Conservation (phyloP, 345 rosid species). For the Carallia pectinifolia region DNA sequence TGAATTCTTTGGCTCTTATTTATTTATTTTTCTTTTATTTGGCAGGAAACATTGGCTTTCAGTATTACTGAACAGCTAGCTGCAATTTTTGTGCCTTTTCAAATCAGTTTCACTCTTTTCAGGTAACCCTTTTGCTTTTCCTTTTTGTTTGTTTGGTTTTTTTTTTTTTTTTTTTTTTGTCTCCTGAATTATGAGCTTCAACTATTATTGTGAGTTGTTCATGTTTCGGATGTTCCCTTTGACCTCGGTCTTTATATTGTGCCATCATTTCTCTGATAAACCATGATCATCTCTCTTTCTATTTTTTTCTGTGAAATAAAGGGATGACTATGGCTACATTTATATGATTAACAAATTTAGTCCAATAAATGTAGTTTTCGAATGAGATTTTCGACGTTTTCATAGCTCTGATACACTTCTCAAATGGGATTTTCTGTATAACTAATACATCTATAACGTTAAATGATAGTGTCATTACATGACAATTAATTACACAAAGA, state of each 20-base stretch:
- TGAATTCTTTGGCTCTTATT: neutral
- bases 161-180: neutral
- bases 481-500: no score
- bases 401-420: neutral
- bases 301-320: neutral
- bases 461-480: neutral
- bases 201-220: constrained; percentile 23
- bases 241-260: neutral
- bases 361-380: neutral
- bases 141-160: neutral
- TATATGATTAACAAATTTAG: neutral
- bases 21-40: neutral
- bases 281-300: no score
- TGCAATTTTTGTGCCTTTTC: constrained; percentile 15
- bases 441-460: neutral
- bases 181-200: constrained; percentile 5
- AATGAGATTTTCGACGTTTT: neutral
- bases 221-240: neutral
- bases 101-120: constrained; percentile 19
- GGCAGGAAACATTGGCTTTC: no score
- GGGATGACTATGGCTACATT: neutral
- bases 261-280: no score
- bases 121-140: constrained; percentile 25
- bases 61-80: constrained; percentile 5
- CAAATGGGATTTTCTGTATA: neutral